Conservation (phyloP, 1,284 basidiomycete genomes). For the Heterobasidion occidentale region DNA sequence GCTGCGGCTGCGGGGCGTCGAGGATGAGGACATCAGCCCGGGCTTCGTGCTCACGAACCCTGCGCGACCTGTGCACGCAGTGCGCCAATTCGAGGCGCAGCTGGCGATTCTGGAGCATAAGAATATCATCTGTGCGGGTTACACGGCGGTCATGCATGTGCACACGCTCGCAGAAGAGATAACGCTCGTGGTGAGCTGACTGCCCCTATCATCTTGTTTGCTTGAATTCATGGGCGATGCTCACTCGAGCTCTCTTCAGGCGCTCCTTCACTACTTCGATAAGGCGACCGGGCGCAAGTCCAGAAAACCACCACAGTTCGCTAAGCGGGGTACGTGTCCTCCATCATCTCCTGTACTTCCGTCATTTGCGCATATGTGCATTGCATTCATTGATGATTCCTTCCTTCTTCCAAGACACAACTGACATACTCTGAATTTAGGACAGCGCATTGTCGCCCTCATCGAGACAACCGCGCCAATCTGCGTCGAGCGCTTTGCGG, state of each 20-base stretch:
- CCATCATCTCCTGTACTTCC: no score
- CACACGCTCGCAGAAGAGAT: constrained; percentile 92
- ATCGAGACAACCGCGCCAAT: constrained; percentile 75
- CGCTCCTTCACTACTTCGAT: constrained; percentile 90
- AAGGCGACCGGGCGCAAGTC: constrained; percentile 91
- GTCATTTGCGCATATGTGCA: no score
- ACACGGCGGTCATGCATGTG: constrained; percentile 87
- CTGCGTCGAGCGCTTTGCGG: constrained; percentile 81
- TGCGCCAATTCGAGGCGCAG: constrained; percentile 89
- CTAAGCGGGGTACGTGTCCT: constrained; percentile 48
- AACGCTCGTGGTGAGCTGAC: constrained; percentile 60
- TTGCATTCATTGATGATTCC: no score
- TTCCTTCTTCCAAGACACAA: no score
- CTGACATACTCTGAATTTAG: constrained; percentile 21
- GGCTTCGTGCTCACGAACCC: constrained; percentile 88
- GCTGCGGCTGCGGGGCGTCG: constrained; percentile 80
- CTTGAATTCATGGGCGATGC: neutral
- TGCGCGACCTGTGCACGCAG: constrained; percentile 76
- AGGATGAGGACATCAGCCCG: constrained; percentile 87
- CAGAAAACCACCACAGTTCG: constrained; percentile 90
- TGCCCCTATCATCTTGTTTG: neutral
- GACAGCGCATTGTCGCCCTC: constrained; percentile 83
- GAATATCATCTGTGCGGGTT: constrained; percentile 94
- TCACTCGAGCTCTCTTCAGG: constrained; percentile 33
- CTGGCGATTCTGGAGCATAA: constrained; percentile 94